These are phyloP conservation scores for Daldinia concentrica DNA, from an alignment of 495 filamentous ascomycete genomes.

Conservation along the genomic window DNA sequence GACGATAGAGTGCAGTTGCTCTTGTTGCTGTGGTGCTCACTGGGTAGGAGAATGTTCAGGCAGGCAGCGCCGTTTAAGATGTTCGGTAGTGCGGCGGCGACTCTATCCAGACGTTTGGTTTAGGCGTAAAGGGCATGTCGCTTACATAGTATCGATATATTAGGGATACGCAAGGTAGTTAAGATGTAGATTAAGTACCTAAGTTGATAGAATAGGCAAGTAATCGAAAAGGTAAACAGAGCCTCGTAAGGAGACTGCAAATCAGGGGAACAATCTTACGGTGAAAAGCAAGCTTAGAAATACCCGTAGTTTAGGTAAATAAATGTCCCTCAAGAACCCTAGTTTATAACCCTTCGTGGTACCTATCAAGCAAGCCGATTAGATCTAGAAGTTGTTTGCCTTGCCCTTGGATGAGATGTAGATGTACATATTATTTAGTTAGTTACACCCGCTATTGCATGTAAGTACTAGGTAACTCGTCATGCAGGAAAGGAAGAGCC, in stretches of 20 bases:
- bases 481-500: too few relatives aligned
- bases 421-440: too few relatives aligned
- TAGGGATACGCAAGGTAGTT: background rate
- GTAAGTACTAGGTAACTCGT: background rate
- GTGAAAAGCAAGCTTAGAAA: background rate
- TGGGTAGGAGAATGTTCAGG: too few relatives aligned
- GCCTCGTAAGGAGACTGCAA: too few relatives aligned
- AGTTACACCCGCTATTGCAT: background rate
- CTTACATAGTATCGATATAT: background rate
- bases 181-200: background rate
- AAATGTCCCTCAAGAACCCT: too few relatives aligned
- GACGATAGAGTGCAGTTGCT: too few relatives aligned
- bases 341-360: background rate
- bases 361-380: background rate
- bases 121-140: background rate
- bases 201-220: background rate
- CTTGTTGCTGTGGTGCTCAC: too few relatives aligned
- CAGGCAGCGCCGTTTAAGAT: too few relatives aligned
- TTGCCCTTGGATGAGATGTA: background rate
- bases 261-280: too few relatives aligned
- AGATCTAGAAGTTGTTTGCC: background rate
- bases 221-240: too few relatives aligned
- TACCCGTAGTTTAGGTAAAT: background rate
- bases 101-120: background rate
- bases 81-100: background rate